Percentiles rank a stretch among this genome's conserved stretches.
phyloP scores from a whole-genome alignment of 2,329 filamentous ascomycete genomes.

The Cercospora sesami region DNA sequence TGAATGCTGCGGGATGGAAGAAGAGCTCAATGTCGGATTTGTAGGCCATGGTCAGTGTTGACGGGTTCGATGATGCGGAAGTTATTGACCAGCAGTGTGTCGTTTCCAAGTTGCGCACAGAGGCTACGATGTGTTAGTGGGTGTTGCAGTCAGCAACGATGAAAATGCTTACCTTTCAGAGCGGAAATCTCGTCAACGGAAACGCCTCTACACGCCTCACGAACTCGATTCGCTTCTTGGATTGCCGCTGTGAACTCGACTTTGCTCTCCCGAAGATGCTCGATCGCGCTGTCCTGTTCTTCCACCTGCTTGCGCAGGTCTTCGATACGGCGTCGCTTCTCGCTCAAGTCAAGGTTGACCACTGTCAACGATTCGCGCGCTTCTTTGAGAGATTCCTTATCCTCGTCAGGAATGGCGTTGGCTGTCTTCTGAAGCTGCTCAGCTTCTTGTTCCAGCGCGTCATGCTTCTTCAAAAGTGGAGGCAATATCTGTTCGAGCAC shows the following conservation, averaged over 20 bases:
- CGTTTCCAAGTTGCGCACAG: slow-evolving; percentile 65
- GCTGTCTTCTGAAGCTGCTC: slow-evolving; percentile 67
- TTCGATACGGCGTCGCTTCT: slow-evolving; percentile 67
- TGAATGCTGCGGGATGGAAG: slow-evolving; percentile 66
- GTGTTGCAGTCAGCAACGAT: background rate
- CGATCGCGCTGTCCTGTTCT: slow-evolving; percentile 65
- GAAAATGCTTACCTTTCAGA: slow-evolving; percentile 66
- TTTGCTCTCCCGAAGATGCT: slow-evolving; percentile 65
- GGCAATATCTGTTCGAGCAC: slow-evolving; percentile 70
- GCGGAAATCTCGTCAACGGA: slow-evolving; percentile 75
- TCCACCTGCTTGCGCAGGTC: slow-evolving; percentile 66
- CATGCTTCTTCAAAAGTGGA: slow-evolving; percentile 59
- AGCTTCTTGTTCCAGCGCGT: slow-evolving; percentile 63
- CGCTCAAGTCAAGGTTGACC: slow-evolving; percentile 67
- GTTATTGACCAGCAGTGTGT: slow-evolving; percentile 71
- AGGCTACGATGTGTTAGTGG: slow-evolving; percentile 54
- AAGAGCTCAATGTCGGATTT: slow-evolving; percentile 70
- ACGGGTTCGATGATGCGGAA: slow-evolving; percentile 57
- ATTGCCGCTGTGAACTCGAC: slow-evolving; percentile 71
- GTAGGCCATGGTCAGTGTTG: slow-evolving; percentile 72
- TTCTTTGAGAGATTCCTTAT: slow-evolving; percentile 73
- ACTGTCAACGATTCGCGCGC: slow-evolving; percentile 68
- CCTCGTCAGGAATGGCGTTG: slow-evolving; percentile 73
- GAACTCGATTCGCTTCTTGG: slow-evolving; percentile 74
- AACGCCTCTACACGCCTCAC: slow-evolving; percentile 89